phyloP scores from a whole-genome alignment of 805 yeast species.

The Aciculoconidium aculeatum region DNA sequence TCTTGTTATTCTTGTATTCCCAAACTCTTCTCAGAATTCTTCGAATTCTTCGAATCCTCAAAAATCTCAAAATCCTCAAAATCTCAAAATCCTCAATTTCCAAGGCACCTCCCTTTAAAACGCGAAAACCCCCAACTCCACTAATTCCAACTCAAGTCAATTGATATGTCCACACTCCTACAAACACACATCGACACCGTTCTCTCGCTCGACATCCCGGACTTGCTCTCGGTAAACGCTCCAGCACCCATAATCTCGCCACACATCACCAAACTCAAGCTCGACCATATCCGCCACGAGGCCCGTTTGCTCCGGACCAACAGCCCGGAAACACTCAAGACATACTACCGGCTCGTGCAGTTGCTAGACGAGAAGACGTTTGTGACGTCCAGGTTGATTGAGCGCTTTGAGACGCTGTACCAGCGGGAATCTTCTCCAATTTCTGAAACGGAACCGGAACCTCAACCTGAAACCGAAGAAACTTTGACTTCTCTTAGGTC shows the following conservation, averaged over 20 bases:
- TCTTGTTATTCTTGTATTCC: too few species aligned
- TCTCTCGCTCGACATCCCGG: conserved; percentile 6
- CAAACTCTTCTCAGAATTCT: too few species aligned
- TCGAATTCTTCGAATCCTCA: too few species aligned
- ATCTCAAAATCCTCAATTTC: too few species aligned
- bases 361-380: conserved; percentile 16
- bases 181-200: too few species aligned
- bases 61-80: too few species aligned
- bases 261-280: conserved; percentile 15
- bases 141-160: too few species aligned
- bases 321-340: conserved; percentile 6
- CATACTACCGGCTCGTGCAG: conserved; percentile 13
- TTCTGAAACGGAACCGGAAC: conserved; percentile 1
- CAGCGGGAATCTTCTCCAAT: too few species aligned
- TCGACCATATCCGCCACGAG: conserved; percentile 15
- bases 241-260: conserved; percentile 13
- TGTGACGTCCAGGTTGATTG: conserved; percentile 14
- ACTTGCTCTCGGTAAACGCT: conserved; percentile 4
- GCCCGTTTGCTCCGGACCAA: conserved; percentile 8
- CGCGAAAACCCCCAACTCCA: too few species aligned
- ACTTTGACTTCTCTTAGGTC: conserved; percentile 18
- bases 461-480: conserved; percentile 10
- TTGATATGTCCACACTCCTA: too few species aligned
- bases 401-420: conserved; percentile 5
- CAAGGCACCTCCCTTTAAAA: too few species aligned